Percentiles rank a stretch among this genome's conserved stretches.
These are phyloP conservation scores for Colletotrichum viniferum DNA, from an alignment of 2,329 filamentous ascomycete genomes.

Conservation along the genomic window DNA sequence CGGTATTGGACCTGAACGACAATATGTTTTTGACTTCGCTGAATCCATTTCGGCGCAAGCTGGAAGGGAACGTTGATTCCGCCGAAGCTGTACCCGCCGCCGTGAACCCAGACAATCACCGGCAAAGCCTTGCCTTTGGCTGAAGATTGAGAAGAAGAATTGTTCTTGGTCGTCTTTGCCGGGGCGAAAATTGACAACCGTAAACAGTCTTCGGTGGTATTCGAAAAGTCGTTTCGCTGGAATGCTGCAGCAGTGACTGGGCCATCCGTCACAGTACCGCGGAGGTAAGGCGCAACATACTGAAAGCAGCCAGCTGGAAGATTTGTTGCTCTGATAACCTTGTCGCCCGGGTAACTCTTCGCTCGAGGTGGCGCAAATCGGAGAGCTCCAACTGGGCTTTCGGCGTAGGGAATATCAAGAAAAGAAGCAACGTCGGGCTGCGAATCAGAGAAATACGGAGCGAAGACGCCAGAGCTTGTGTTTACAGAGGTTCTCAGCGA, in stretches of 20 bases:
- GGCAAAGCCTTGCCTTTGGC: conserved; percentile 19
- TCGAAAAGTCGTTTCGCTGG: background rate
- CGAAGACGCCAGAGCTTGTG: background rate
- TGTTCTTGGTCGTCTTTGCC: background rate
- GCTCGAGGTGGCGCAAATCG: background rate
- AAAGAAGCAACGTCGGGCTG: background rate
- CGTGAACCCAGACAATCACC: conserved; percentile 46
- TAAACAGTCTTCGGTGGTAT: background rate
- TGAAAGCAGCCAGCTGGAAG: background rate
- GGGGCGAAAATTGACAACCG: background rate
- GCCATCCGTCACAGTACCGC: background rate
- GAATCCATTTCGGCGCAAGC: background rate
- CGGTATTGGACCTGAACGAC: background rate
- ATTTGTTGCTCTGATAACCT: background rate
- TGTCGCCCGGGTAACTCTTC: background rate
- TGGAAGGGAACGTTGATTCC: conserved; percentile 39
- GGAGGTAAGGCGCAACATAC: background rate
- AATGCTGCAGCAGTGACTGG: background rate
- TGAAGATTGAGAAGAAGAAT: background rate
- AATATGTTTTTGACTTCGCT: background rate
- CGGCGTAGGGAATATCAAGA: background rate
- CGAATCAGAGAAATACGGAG: background rate
- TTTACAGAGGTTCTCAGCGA: background rate
- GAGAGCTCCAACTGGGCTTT: background rate
- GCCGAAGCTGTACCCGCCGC: conserved; percentile 53